These are phyloP conservation scores for Choricystis sp. DNA, from an alignment of 139 green algal species.

Conservation along the genomic window DNA sequence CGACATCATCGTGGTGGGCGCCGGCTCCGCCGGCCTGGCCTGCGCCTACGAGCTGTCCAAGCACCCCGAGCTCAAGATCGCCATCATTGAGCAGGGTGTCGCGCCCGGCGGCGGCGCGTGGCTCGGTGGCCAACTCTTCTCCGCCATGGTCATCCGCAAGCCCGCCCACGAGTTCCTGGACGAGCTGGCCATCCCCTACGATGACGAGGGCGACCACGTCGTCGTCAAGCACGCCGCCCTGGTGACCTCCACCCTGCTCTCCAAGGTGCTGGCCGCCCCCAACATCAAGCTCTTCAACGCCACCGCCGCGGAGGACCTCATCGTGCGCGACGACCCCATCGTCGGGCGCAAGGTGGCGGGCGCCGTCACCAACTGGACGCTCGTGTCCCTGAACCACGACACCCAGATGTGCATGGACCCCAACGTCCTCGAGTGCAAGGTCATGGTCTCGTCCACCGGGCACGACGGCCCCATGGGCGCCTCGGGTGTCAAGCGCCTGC, in stretches of 20 bases:
- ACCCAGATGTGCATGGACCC: conserved; percentile 96
- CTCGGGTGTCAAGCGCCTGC: conserved; percentile 71
- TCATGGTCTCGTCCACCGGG: conserved; percentile 80
- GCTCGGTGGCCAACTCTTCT: conserved; percentile 93
- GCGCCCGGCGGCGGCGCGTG: conserved; percentile 69
- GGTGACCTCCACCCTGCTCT: conserved; percentile 86
- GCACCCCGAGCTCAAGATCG: conserved; percentile 77
- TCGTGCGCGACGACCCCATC: conserved; percentile 32
- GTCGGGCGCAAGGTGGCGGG: conserved; percentile 48
- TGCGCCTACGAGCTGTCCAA: conserved; percentile 91
- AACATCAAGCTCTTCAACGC: conserved; percentile 99
- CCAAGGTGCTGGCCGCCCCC: conserved; percentile 70
- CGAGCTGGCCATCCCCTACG: conserved; percentile 64
- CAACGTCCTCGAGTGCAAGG: conserved; percentile 76
- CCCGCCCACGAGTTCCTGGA: conserved; percentile 79
- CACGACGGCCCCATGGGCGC: conserved; percentile 94
- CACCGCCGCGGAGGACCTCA: conserved; percentile 49
- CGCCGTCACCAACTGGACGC: conserved; percentile 96
- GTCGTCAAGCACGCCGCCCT: conserved; percentile 89
- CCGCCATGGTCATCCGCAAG: conserved; percentile 85
- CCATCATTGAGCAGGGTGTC: conserved; percentile 75
- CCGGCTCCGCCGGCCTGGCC: conserved; percentile 59
- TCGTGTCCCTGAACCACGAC: conserved; percentile 90
- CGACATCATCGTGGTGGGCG: conserved; percentile 34
- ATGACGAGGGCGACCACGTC: conserved; percentile 86